Base-by-base conservation (phyloP, 2,329 filamentous ascomycete genomes). In the Trichoderma sp. region DNA sequence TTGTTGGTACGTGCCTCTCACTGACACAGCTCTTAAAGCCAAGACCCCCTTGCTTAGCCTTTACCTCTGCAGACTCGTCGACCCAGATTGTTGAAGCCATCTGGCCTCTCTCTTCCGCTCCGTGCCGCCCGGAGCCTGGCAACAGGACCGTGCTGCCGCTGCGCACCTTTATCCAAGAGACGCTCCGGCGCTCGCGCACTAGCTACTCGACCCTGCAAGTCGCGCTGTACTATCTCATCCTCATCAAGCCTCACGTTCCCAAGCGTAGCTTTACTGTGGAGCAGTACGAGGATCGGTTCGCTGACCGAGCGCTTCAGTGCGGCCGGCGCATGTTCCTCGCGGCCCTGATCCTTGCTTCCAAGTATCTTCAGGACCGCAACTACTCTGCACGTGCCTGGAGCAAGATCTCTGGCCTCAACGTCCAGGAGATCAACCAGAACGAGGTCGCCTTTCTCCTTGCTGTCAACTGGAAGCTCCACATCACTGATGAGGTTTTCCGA, bases 151-250 rank as follows among this genome's bases (percentile, higher is more conserved):
- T 98, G 73, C 85, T 99, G 75, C 95, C 95, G 73, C 87, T 99
- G 78, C 93, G 95, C 76, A 97, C 92, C 69, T 99, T 98, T 81
- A 98, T 99, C 78, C 95, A 98, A 83, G 96, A 98, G 86, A 98
- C 96, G 24, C 87, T 99, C 75, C 93, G 95, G 77, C 91, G 96
- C 77, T 99, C 96, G 73, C 91, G 95, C 78, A 97, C 96, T 57
- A 98, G 95, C 84, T 99, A 98, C 84, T 98, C 95, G 72, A 99
- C 96, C 34, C 86, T 99, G 70, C 96, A 98, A 83, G 96, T 99
- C 73, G 95, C 96, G 30, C 86, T 99, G 74, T 99, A 98, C 82
- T 99, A 99, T 81, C 85, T 99, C 78, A 91, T 99, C 78, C 88
- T 98, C 77, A 95, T 99, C 82, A 97, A 97, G 84, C 89, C 93